Conservation (phyloP, 2,329 filamentous ascomycete species). For the Beauveria sp. region DNA sequence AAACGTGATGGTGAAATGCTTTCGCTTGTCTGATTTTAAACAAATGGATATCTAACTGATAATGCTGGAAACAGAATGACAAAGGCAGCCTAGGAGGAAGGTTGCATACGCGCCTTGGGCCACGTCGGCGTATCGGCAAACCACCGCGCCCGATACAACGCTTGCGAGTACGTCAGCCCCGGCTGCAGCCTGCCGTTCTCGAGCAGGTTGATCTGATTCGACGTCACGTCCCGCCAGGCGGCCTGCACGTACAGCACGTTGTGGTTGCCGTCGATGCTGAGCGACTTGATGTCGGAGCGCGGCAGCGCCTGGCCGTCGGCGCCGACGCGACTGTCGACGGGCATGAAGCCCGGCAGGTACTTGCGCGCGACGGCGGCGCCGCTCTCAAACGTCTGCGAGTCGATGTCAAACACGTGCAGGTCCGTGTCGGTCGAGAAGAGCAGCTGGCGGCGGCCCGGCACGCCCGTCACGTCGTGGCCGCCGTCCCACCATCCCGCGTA, state of each 20-base stretch:
- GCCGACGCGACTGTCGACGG: slow-evolving; percentile 6
- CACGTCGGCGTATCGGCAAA: slow-evolving; percentile 8
- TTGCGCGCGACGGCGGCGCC: background rate
- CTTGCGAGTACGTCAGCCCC: background rate
- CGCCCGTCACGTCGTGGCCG: slow-evolving; percentile 5
- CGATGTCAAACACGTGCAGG: slow-evolving; percentile 9
- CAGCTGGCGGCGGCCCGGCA: slow-evolving; percentile 5
- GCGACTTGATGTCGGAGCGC: slow-evolving; percentile 7
- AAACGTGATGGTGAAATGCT: background rate
- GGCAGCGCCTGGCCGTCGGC: background rate
- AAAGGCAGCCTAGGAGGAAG: background rate
- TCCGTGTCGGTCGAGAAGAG: slow-evolving; percentile 5
- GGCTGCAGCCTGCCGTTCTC: background rate
- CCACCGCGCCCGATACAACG: slow-evolving; percentile 3
- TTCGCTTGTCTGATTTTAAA: background rate
- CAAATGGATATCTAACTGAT: background rate
- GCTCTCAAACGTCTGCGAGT: slow-evolving; percentile 4
- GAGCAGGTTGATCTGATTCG: slow-evolving; percentile 5
- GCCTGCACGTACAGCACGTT: slow-evolving; percentile 9
- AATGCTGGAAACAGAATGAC: background rate
- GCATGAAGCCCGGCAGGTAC: slow-evolving; percentile 8
- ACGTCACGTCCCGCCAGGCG: background rate
- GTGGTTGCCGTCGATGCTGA: slow-evolving; percentile 5
- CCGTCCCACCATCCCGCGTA: slow-evolving; percentile 6
- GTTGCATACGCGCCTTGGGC: slow-evolving; percentile 7